phyloP scores from a whole-genome alignment of 306 rosid genomes.

The Lathyrus oleraceus region DNA sequence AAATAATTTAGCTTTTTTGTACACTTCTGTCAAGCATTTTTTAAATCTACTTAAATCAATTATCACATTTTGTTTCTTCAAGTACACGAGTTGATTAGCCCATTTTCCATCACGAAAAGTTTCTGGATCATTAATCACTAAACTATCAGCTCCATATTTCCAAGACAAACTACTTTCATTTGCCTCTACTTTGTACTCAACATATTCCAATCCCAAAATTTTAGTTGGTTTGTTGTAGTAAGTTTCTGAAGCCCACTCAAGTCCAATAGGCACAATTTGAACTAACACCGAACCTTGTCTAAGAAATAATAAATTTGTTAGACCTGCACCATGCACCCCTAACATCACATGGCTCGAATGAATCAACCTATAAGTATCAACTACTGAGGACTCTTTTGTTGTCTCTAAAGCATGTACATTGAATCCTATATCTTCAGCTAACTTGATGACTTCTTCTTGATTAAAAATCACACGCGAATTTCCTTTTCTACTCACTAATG shows the following conservation, averaged over 20 bases:
- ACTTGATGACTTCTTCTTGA: constrained; percentile 18
- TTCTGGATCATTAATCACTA: constrained; percentile 32
- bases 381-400: constrained; percentile 5
- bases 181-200: constrained; percentile 38
- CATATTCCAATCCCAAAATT: constrained; percentile 35
- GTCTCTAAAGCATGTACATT: constrained; percentile 42
- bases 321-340: constrained; percentile 59
- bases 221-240: constrained; percentile 28
- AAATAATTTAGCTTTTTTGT: constrained; percentile 29
- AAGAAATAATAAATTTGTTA: constrained; percentile 50
- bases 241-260: constrained; percentile 33
- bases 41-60: constrained; percentile 34
- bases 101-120: not conserved
- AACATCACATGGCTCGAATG: constrained; percentile 45
- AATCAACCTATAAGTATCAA: constrained; percentile 16
- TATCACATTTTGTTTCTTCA: constrained; percentile 36
- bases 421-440: constrained; percentile 42
- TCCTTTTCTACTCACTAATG: constrained; percentile 16
- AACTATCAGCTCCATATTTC: constrained; percentile 37
- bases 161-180: constrained; percentile 39
- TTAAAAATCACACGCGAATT: constrained; percentile 33
- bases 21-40: constrained; percentile 22
- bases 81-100: constrained; percentile 17
- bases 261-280: constrained; percentile 56
- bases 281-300: not conserved